Base-by-base conservation (phyloP, 1,139 yeast genomes). In the Taphrina betulina region DNA sequence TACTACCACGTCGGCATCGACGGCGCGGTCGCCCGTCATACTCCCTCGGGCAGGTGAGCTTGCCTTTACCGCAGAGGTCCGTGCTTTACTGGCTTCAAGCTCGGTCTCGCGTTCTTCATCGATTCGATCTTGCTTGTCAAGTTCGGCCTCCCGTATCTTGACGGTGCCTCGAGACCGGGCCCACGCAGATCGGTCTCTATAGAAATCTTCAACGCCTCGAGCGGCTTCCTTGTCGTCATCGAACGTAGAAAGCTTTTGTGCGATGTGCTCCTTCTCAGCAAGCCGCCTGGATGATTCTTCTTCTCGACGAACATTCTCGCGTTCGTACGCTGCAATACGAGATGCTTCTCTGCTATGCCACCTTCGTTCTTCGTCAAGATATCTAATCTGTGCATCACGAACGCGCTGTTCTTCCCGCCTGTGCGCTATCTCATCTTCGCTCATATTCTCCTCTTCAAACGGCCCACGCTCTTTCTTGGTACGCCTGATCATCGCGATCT, bases 141-240 rank as follows among this genome's bases (percentile, higher is more conserved):
- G 60, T 17, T 65, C 68, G 8, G 60, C 57, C 50, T 70, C 73
- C 17, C 68, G 60, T 20, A 58, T 58, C 19, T 71, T 58, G 37
- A 60, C 60, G 10, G 57, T 58, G 48, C 61, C 61, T 35, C 73
- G 64, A 16, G 61, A 59, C 38, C 69, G 65, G n/a, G 64, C 61
- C 73, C 73, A 70, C 1, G 64, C 61, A 2, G 69, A 63, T 31
- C 65, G 69, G 56, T 69, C 70, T 36, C 63, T 61, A 57, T 67
- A 69, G 57, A 69, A 70, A 36, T 65, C 66, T 55, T 64, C 61
- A 17, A 57, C 53, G 10, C 62, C 57, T 26, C 57, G 57, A 17
- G 57, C 55, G 4, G 56, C 61, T 33, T 60, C 64, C 12, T 36
- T 52, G 16, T 60, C 63, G 28, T 63, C 65, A 35, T 63, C 61